Base-by-base conservation (phyloP, 345 rosid species). In the Rhizophora mangle region DNA sequence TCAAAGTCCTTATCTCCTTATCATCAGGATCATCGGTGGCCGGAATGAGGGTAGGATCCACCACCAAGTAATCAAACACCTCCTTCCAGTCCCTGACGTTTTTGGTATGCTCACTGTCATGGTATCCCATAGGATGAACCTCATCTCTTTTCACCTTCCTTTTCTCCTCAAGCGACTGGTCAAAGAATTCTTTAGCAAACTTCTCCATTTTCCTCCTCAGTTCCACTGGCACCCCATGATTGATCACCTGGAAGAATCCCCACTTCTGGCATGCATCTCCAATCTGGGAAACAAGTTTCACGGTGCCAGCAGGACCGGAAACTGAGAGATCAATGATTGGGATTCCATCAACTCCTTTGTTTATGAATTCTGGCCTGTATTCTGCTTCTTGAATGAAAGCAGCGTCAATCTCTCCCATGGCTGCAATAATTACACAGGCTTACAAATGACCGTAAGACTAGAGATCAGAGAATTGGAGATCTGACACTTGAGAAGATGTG, bases 81-180 rank as follows among this genome's bases (percentile, higher is more conserved):
- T 89, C 87, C 65, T 82, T 85, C 90, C 85, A 89, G 65, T 85
- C 90, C 78, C 85, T 87, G 7, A 85, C 82, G 61, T 84, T 89
- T 80, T 86, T 84, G 9, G 90, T 89, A 64, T 84, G 92, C 73
- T 89, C 90, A 47, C 77, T 67, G 37, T 89, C 90, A 68, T 86
- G 76, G 69, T 87, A 89, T 53, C 92, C 92, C 51, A 84, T 70
- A 3, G 81, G 78, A 32, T 72, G 73, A 70, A 62, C 62, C 59
- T 84, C 89, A 29, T 84, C 90, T 78, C 89, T 78, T 72, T 82
- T 81, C 60, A 77, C 85, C 70, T 84, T 82, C 66, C 68, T 72
- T 68, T 85, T 89, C 67, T 83, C 85, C 73, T 87, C 87, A 56
- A 67, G 16, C 1, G 87, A 80, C 71, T 63, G 82, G 34, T 76